Percentiles rank a stretch among this genome's conserved stretches.
Conservation (phyloP, 2,329 filamentous ascomycete species). For the Chrysoporthe austroafricana region DNA sequence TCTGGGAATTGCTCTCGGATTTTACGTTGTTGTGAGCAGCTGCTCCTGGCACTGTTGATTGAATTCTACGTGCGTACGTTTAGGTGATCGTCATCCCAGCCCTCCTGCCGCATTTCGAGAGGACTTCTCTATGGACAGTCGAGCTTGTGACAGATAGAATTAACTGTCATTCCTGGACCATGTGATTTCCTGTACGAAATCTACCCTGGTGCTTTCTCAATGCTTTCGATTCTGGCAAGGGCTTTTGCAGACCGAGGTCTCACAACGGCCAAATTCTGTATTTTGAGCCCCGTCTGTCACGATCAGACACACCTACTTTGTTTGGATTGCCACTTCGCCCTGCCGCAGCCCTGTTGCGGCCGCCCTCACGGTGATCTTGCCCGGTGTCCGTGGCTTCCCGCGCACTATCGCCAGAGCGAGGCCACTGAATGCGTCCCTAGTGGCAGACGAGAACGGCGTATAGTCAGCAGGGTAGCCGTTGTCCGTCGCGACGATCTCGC, state of each 20-base stretch:
- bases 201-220: too few species aligned
- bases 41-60: too few species aligned
- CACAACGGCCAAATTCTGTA: neutral
- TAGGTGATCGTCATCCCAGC: too few species aligned
- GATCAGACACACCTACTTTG: neutral
- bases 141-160: too few species aligned
- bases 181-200: too few species aligned
- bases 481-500: slow-evolving; percentile 53
- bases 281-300: neutral
- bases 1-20: too few species aligned
- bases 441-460: slow-evolving; percentile 44
- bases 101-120: too few species aligned
- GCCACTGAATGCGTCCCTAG: slow-evolving; percentile 47
- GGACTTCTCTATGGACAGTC: too few species aligned
- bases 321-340: slow-evolving; percentile 6
- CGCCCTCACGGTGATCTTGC: slow-evolving; percentile 8
- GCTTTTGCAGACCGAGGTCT: neutral
- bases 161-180: too few species aligned
- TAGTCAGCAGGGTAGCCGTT: slow-evolving; percentile 54
- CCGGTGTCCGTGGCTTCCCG: slow-evolving; percentile 34
- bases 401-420: slow-evolving; percentile 46
- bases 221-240: neutral
- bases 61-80: too few species aligned
- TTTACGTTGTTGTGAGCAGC: too few species aligned
- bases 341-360: neutral